Evolutionary conservation across 2,329 filamentous ascomycete species (phyloP).

Genomic region (Arthrobotrys iridis): DNA sequence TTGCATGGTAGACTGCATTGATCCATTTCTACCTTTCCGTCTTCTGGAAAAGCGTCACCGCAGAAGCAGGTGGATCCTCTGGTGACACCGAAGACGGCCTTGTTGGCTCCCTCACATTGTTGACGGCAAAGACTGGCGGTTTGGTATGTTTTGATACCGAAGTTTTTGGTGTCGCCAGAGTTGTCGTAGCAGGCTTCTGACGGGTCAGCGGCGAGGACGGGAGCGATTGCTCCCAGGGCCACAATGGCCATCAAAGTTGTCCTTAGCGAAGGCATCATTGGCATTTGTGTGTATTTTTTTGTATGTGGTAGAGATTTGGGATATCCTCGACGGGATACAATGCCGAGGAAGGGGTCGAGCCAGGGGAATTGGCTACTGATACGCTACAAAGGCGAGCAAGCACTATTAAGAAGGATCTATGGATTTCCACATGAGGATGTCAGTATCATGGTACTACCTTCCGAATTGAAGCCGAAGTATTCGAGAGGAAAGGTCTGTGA

Average conservation of each 20-base stretch:
- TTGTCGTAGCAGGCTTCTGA: slow-evolving; percentile 30
- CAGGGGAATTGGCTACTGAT: background rate
- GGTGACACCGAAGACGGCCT: slow-evolving; percentile 71
- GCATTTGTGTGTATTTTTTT: background rate
- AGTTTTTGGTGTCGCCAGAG: slow-evolving; percentile 27
- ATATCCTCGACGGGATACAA: slow-evolving; percentile 14
- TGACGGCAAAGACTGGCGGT: slow-evolving; percentile 35
- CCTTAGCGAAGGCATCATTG: slow-evolving; percentile 42
- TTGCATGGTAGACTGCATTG: slow-evolving; percentile 74
- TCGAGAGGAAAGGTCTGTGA: background rate
- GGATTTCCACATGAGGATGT: background rate
- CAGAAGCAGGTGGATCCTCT: slow-evolving; percentile 76
- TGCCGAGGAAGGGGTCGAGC: slow-evolving; percentile 20
- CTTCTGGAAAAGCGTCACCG: slow-evolving; percentile 73
- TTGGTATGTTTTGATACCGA: slow-evolving; percentile 48
- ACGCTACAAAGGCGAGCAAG: background rate
- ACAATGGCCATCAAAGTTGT: slow-evolving; percentile 26
- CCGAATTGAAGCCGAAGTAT: background rate
- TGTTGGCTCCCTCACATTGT: slow-evolving; percentile 13
- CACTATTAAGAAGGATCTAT: slow-evolving; percentile 18
- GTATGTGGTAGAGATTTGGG: background rate
- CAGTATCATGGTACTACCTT: slow-evolving; percentile 5
- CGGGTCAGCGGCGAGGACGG: slow-evolving; percentile 7
- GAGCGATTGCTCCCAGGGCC: slow-evolving; percentile 34
- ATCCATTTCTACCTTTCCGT: slow-evolving; percentile 67